These are phyloP conservation scores for Starmerella sp. DNA, from an alignment of 805 yeast genomes.

Conservation along the genomic window DNA sequence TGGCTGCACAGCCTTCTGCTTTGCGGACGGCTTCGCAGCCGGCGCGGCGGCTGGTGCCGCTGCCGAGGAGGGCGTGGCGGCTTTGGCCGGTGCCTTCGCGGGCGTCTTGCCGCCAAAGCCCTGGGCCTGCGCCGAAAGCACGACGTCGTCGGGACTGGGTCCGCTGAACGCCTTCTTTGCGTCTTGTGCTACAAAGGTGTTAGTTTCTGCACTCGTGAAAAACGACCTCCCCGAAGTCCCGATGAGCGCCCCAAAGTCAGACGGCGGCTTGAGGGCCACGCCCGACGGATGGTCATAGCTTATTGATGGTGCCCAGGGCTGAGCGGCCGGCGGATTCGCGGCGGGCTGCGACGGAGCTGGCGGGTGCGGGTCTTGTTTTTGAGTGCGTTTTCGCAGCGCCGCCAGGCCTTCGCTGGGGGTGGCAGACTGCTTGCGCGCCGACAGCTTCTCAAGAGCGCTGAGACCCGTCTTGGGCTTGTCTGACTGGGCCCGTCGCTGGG, in stretches of 20 bases:
- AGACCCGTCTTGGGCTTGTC: not conserved
- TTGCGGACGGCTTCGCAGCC: conserved; percentile 1
- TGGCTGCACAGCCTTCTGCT: not conserved
- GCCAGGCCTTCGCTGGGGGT: not conserved
- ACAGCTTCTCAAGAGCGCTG: conserved; percentile 6
- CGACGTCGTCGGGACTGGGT: conserved; percentile 77
- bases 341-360: not conserved
- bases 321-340: not conserved
- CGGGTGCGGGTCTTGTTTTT: not conserved
- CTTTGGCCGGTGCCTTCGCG: not conserved
- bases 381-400: not conserved
- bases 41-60: not conserved
- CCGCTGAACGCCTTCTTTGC: conserved; percentile 29
- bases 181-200: conserved; percentile 32
- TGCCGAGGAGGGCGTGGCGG: not conserved
- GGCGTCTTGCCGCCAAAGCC: conserved; percentile 17
- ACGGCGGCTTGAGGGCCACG: conserved; percentile 3
- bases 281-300: not conserved
- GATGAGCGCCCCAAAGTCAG: conserved; percentile 13
- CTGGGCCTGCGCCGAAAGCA: conserved; percentile 44
- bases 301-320: conserved; percentile 7
- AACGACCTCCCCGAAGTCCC: not conserved
- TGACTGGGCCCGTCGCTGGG: conserved; percentile 1
- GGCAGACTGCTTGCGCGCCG: not conserved
- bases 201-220: conserved; percentile 10